phyloP scores from a whole-genome alignment of 2,329 filamentous ascomycete species.

The Xylaria sp. region DNA sequence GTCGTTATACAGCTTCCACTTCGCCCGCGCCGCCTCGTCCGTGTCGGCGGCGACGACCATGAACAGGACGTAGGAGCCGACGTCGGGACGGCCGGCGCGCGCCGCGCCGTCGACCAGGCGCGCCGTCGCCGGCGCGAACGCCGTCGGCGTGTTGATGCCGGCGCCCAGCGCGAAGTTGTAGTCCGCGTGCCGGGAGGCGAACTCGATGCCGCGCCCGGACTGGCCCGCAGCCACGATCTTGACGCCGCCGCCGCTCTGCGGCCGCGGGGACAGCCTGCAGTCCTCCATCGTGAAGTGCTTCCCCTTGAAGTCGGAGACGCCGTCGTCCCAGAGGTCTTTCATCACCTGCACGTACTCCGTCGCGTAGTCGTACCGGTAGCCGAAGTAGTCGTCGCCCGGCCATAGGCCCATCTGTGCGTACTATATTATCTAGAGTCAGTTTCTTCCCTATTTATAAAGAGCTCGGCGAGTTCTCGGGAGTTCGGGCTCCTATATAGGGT shows the following conservation, averaged over 20 bases:
- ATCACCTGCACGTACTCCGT: conserved; percentile 39
- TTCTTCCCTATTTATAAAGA: too few species aligned
- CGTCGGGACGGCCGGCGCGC: conserved; percentile 35
- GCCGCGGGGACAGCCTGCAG: conserved; percentile 36
- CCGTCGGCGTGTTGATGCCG: conserved; percentile 38
- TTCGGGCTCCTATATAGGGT: too few species aligned
- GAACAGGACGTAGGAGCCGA: conserved; percentile 39
- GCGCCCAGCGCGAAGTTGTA: conserved; percentile 38
- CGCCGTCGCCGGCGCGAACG: conserved; percentile 29
- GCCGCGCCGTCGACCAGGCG: conserved; percentile 35
- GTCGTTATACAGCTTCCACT: conserved; percentile 39
- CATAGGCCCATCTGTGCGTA: conserved; percentile 40
- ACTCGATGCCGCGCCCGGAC: conserved; percentile 38
- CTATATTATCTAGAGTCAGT: too few species aligned
- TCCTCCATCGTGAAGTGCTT: conserved; percentile 40
- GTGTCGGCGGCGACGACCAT: conserved; percentile 40
- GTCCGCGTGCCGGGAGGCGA: conserved; percentile 37
- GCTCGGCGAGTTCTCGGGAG: too few species aligned
- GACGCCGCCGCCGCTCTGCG: conserved; percentile 24
- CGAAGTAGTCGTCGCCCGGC: conserved; percentile 35
- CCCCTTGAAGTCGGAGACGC: conserved; percentile 38
- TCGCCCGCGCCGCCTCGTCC: conserved; percentile 34
- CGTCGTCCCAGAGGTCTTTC: conserved; percentile 38
- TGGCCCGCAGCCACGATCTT: conserved; percentile 39
- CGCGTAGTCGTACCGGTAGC: conserved; percentile 40